These are phyloP conservation scores for Tetracentron sinense DNA, from an alignment of 164 flowering plant species.

Conservation along the genomic window DNA sequence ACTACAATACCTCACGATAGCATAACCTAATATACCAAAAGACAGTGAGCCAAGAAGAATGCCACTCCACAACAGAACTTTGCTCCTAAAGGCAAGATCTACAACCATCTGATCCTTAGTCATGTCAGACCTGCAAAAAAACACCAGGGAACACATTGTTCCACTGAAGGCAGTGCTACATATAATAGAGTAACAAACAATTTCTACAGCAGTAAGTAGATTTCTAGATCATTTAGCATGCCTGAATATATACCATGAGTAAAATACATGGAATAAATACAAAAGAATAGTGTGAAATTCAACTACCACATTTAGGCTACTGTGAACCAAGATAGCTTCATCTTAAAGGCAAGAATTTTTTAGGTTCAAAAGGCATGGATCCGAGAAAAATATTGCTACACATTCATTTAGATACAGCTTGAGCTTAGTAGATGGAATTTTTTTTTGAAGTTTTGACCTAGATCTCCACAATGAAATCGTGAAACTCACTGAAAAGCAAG, in stretches of 20 bases:
- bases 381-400: too few relatives aligned
- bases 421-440: too few relatives aligned
- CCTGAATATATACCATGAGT: neutral
- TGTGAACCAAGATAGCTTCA: neutral
- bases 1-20: slow-evolving; percentile 50
- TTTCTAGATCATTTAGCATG: too few relatives aligned
- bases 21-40: slow-evolving; percentile 67
- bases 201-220: too few relatives aligned
- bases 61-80: slow-evolving; percentile 59
- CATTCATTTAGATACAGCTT: too few relatives aligned
- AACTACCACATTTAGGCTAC: neutral
- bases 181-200: too few relatives aligned
- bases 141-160: neutral
- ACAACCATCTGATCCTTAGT: slow-evolving; percentile 64
- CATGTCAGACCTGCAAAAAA: slow-evolving; percentile 55
- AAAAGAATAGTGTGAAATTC: too few relatives aligned
- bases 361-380: too few relatives aligned
- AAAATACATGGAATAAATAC: neutral
- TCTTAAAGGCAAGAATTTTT: too few relatives aligned
- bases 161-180: slow-evolving; percentile 2
- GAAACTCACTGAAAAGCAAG: too few relatives aligned
- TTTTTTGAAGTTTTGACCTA: too few relatives aligned
- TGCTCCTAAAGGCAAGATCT: slow-evolving; percentile 48
- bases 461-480: too few relatives aligned
- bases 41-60: slow-evolving; percentile 59